Percentiles rank a stretch among this genome's conserved stretches.
phyloP scores from a whole-genome alignment of 1,284 basidiomycete species.

The Rhodotorula sp. region DNA sequence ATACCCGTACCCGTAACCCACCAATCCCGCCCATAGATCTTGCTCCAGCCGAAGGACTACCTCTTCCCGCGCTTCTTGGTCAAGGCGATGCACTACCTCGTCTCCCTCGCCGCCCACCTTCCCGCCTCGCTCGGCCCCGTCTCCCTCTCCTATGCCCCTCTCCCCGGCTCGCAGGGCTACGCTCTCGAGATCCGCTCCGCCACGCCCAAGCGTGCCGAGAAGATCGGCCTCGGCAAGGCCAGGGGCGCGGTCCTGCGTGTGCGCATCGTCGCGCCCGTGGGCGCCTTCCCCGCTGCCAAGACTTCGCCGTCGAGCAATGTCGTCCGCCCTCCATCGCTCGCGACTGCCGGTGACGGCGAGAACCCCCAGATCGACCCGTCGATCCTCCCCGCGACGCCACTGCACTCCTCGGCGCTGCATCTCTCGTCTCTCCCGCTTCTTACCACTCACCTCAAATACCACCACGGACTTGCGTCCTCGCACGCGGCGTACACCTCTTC shows the following conservation, averaged over 20 bases:
- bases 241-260: constrained; percentile 36
- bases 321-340: constrained; percentile 45
- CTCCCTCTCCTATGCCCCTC: constrained; percentile 23
- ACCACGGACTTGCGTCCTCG: constrained; percentile 47
- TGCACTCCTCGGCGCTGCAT: constrained; percentile 49
- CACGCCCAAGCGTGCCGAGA: constrained; percentile 58
- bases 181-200: constrained; percentile 64
- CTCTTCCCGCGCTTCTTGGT: constrained; percentile 87
- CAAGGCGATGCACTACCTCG: constrained; percentile 88
- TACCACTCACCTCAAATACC: constrained; percentile 50
- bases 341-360: constrained; percentile 60
- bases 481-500: constrained; percentile 50
- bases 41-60: constrained; percentile 96
- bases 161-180: constrained; percentile 66
- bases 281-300: constrained; percentile 61
- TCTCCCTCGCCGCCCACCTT: constrained; percentile 72
- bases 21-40: constrained; percentile 53
- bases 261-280: constrained; percentile 27
- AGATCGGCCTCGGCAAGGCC: constrained; percentile 27
- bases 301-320: constrained; percentile 69
- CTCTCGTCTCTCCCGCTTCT: constrained; percentile 48
- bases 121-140: constrained; percentile 32
- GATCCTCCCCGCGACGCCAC: constrained; percentile 40
- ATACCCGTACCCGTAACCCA: not conserved
- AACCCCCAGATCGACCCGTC: constrained; percentile 33